Evolutionary conservation across 129 eudicot genomes (phyloP).

Genomic region (Helichrysum umbraculigerum): DNA sequence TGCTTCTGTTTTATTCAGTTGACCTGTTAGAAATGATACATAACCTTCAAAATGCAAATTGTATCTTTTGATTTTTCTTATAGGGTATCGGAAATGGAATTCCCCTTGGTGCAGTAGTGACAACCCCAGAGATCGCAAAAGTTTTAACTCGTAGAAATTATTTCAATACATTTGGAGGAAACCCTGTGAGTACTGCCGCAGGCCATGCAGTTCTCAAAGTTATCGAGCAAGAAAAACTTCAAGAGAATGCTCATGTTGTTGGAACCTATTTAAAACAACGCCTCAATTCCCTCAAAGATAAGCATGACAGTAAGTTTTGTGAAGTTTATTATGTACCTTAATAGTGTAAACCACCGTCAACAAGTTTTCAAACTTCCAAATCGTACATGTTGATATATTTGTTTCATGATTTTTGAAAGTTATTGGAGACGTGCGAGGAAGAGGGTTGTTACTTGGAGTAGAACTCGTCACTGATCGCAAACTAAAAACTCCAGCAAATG

Average conservation of each 20-base stretch:
- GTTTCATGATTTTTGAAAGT: conserved; percentile 4
- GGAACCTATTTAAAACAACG: conserved; percentile 50
- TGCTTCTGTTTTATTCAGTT: neutral
- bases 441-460: conserved; percentile 43
- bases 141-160: conserved; percentile 54
- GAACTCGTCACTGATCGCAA: conserved; percentile 43
- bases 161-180: conserved; percentile 65
- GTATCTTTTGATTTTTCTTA: neutral
- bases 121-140: conserved; percentile 77
- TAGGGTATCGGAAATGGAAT: conserved; percentile 84
- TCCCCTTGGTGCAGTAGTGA: conserved; percentile 83
- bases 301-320: conserved; percentile 34
- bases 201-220: conserved; percentile 59
- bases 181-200: conserved; percentile 59
- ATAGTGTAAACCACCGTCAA: neutral
- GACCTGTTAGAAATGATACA: neutral
- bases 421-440: conserved; percentile 37
- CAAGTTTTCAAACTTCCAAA: neutral
- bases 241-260: conserved; percentile 55
- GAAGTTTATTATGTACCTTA: neutral
- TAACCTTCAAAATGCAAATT: neutral
- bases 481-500: conserved; percentile 42
- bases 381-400: neutral
- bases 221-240: conserved; percentile 55
- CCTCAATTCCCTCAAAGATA: conserved; percentile 42